Conservation (phyloP, 2,329 filamentous ascomycete genomes). For the Sporothrix schenckii region DNA sequence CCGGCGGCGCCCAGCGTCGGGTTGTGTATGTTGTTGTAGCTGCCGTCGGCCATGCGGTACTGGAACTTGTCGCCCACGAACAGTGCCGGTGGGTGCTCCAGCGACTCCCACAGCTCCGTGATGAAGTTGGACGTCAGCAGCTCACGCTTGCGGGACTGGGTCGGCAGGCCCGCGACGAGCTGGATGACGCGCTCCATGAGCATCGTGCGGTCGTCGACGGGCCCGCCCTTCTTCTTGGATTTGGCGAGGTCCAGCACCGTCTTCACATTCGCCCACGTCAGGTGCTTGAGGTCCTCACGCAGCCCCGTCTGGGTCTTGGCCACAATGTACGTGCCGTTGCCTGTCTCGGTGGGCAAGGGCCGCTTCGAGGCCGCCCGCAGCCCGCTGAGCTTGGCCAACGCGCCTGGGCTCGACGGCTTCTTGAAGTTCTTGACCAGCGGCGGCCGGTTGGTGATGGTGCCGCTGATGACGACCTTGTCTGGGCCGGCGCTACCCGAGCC, state of each 20-base stretch:
- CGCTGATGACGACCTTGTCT: conserved; percentile 20
- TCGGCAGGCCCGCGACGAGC: conserved; percentile 66
- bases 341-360: conserved; percentile 65
- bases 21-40: conserved; percentile 68
- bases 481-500: not conserved
- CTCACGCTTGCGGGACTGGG: conserved; percentile 62
- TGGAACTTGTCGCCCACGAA: conserved; percentile 64
- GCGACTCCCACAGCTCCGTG: conserved; percentile 68
- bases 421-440: conserved; percentile 39
- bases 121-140: conserved; percentile 70
- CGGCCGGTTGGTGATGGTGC: conserved; percentile 34
- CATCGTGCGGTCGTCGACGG: conserved; percentile 75
- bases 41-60: conserved; percentile 72
- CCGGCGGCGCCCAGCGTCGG: conserved; percentile 69
- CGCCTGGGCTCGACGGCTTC: not conserved
- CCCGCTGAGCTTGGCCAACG: not conserved
- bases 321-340: conserved; percentile 62
- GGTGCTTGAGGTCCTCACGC: conserved; percentile 59
- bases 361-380: conserved; percentile 49
- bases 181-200: conserved; percentile 74
- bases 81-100: conserved; percentile 72
- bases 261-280: conserved; percentile 49
- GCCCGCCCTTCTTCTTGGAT: conserved; percentile 63
- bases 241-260: conserved; percentile 65
- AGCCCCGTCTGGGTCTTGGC: conserved; percentile 55